Percentiles rank a stretch among this genome's conserved stretches.
Evolutionary conservation across 768 basidiomycete species (phyloP).

Genomic region (Amyloporia xantha): DNA sequence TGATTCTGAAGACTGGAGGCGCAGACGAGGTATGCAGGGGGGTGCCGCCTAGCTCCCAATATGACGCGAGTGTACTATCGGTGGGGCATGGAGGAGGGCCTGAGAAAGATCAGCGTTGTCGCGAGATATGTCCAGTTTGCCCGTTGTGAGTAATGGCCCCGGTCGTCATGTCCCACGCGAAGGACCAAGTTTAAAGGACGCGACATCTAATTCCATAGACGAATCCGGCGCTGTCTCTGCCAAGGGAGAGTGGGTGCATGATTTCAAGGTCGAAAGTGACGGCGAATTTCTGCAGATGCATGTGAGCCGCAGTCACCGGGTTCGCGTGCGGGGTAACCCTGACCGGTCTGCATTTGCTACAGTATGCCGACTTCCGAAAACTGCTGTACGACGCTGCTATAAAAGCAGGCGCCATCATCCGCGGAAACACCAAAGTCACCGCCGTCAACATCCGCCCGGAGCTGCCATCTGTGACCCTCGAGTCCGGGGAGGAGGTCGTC

Average conservation of each 20-base stretch:
- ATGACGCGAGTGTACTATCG: constrained; percentile 46
- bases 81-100: constrained; percentile 45
- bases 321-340: too few species aligned
- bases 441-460: constrained; percentile 6
- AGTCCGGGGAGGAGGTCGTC: constrained; percentile 19
- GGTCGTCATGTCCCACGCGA: too few species aligned
- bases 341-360: too few species aligned
- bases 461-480: constrained; percentile 19
- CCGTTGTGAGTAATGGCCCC: constrained; percentile 11
- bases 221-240: constrained; percentile 40
- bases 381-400: constrained; percentile 21
- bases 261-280: constrained; percentile 40
- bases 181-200: too few species aligned
- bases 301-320: constrained; percentile 26
- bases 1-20: too few species aligned
- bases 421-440: constrained; percentile 11
- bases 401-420: constrained; percentile 14
- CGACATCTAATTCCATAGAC: too few species aligned
- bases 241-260: constrained; percentile 38
- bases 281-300: constrained; percentile 43
- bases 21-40: constrained; percentile 21
- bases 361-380: constrained; percentile 24
- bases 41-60: constrained; percentile 48
- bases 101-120: constrained; percentile 28
- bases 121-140: constrained; percentile 19